These are phyloP conservation scores for Angophora floribunda DNA, from an alignment of 345 rosid genomes.

Conservation along the genomic window DNA sequence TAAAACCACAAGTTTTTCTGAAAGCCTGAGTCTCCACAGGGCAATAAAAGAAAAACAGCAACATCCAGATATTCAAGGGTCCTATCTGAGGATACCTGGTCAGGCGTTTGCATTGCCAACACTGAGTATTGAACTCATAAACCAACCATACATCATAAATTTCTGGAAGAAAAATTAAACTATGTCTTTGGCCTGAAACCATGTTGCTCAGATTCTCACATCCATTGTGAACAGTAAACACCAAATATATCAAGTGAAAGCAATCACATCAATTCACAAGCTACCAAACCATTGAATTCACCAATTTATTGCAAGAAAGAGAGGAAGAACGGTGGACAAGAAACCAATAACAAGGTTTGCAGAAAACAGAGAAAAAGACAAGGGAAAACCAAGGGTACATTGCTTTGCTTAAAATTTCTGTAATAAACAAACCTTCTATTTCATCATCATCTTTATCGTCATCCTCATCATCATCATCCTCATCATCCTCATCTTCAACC, in stretches of 20 bases:
- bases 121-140: background rate
- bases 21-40: background rate
- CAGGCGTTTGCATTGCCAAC: background rate
- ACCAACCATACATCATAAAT: background rate
- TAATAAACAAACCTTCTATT: slow-evolving; percentile 25
- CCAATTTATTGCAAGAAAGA: background rate
- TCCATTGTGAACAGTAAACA: background rate
- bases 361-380: background rate
- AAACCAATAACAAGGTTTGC: background rate
- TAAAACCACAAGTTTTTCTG: background rate
- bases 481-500: slow-evolving; percentile 62
- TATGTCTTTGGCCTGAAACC: background rate
- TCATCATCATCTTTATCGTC: slow-evolving; percentile 59
- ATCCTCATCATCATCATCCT: slow-evolving; percentile 57
- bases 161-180: background rate
- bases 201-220: background rate
- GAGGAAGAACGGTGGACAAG: background rate
- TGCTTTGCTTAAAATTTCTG: background rate
- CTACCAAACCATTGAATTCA: background rate
- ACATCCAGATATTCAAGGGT: background rate
- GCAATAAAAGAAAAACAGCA: background rate
- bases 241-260: background rate
- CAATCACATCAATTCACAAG: background rate
- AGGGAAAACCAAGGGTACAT: background rate
- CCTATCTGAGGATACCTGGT: background rate